Evolutionary conservation across 768 basidiomycete species (phyloP), one percentile per base, ranked within the genome.

Genomic region (Phaffia australis): DNA sequence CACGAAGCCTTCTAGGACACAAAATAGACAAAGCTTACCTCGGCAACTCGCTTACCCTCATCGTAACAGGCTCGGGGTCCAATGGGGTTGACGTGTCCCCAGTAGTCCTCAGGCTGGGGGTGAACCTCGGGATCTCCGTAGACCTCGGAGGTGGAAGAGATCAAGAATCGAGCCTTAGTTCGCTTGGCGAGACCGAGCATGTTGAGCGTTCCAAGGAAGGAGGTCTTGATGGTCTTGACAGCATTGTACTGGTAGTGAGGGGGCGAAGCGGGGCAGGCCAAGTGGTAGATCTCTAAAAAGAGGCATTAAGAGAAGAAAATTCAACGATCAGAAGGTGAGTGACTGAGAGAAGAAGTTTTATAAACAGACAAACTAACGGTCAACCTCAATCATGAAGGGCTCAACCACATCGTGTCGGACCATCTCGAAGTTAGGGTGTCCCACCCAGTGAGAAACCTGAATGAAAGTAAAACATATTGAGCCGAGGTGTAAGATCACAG

Each of bases 41-140:
- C 95, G 50, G 95, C 94, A 49, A 98, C 94, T 72, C 95, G 91
- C 80, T 99, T 99, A 58, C 95, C 95, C 78, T 99, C 95, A 74
- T 99, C 95, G 75, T 99, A 99, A 78, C 95, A 99, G n/a, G 94
- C 93, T 69, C 95, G 88, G 68, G 89, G 89, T 27, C 95, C 95
- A 72, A 93, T 95, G 52, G 92, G 92, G 80, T 99, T 99, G 74
- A 99, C 95, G 77, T 98, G 86, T 56, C 92, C 93, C 89, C 63
- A 63, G 63, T 94, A 94, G 74, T 95, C 91, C 77, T 97, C 92
- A 65, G 80, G 83, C 76, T 99, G 95, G 30, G 95, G 95, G 78
- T 99, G 95, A 47, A 95, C 93, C 76, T 92, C 89, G 18, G 95
- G 95, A 78, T 97, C 93, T 60, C 95, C 95, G 75, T 99, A 99